Evolutionary conservation across 2,329 filamentous ascomycete genomes (phyloP).

Genomic region (Fusarium armeniacum): DNA sequence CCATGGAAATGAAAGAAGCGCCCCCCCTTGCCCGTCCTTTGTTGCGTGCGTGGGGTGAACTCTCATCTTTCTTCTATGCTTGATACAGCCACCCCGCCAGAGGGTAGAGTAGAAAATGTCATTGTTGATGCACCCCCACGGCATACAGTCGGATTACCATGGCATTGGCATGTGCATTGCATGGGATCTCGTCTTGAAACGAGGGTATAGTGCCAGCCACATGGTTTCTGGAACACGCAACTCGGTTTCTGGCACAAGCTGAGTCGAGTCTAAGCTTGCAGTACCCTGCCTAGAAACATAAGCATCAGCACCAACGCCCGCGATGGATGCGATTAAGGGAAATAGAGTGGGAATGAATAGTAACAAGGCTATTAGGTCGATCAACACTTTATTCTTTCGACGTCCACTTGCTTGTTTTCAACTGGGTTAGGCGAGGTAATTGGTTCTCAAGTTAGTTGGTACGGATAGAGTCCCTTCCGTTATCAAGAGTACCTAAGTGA

Average conservation of each 20-base stretch:
- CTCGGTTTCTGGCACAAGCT: conserved; percentile 16
- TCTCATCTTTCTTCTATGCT: background rate
- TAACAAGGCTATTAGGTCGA: background rate
- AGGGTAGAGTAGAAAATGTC: background rate
- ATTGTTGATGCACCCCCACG: conserved; percentile 11
- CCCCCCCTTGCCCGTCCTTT: background rate
- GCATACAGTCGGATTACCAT: conserved; percentile 11
- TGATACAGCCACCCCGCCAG: background rate
- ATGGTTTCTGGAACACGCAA: conserved; percentile 35
- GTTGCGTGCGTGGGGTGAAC: background rate
- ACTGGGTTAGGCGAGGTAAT: conserved; percentile 1
- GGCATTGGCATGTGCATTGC: conserved; percentile 24
- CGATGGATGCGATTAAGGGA: background rate
- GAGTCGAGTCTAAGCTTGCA: conserved; percentile 18
- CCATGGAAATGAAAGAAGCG: conserved; percentile 12
- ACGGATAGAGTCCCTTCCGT: conserved; percentile 1
- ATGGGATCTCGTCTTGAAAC: conserved; percentile 32
- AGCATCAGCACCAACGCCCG: background rate
- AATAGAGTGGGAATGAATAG: conserved; percentile 9
- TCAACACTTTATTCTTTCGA: background rate
- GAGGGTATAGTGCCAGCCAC: conserved; percentile 21
- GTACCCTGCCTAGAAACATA: background rate
- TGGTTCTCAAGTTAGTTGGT: background rate
- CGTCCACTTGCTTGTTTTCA: conserved; percentile 4
- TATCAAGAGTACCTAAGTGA: background rate